These are phyloP conservation scores for Leishmania martiniquensis DNA, from an alignment of 208 protist genomes.

Conservation along the genomic window DNA sequence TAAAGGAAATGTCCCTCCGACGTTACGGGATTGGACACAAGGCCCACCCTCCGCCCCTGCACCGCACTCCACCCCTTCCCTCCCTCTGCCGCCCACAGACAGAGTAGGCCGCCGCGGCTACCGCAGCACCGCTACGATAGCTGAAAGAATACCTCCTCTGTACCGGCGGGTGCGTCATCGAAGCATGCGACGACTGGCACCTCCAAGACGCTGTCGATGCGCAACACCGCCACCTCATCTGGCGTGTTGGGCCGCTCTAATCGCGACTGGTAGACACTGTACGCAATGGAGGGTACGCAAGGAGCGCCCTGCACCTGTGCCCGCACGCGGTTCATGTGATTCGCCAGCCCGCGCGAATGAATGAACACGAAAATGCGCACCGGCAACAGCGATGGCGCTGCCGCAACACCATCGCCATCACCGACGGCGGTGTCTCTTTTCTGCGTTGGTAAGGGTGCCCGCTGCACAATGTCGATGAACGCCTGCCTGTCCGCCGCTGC, in stretches of 20 bases:
- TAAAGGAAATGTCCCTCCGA: background rate
- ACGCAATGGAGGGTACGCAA: conserved; percentile 58
- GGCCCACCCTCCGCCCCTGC: background rate
- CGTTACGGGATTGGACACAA: background rate
- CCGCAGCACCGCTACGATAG: conserved; percentile 28
- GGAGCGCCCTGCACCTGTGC: conserved; percentile 36
- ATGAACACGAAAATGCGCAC: conserved; percentile 79
- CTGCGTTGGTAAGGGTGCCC: background rate
- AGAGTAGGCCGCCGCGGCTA: background rate
- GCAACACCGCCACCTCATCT: conserved; percentile 35
- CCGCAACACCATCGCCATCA: background rate
- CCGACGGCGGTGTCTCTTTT: background rate
- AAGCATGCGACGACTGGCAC: conserved; percentile 64
- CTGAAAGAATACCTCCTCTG: conserved; percentile 43
- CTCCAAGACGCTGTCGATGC: conserved; percentile 48
- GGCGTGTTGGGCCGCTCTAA: conserved; percentile 32
- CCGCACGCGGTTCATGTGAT: conserved; percentile 83
- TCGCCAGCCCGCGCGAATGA: conserved; percentile 53
- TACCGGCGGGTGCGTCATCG: conserved; percentile 40
- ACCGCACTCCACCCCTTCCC: background rate
- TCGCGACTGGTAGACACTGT: conserved; percentile 58
- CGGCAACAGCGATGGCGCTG: conserved; percentile 14
- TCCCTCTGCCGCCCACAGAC: background rate
- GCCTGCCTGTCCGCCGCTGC: conserved; percentile 41
- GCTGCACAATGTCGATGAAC: conserved; percentile 65